Evolutionary conservation across 75 land plant genomes (phyloP), one percentile per base, ranked within the genome.

Genomic region (Selaginella moellendorffii): DNA sequence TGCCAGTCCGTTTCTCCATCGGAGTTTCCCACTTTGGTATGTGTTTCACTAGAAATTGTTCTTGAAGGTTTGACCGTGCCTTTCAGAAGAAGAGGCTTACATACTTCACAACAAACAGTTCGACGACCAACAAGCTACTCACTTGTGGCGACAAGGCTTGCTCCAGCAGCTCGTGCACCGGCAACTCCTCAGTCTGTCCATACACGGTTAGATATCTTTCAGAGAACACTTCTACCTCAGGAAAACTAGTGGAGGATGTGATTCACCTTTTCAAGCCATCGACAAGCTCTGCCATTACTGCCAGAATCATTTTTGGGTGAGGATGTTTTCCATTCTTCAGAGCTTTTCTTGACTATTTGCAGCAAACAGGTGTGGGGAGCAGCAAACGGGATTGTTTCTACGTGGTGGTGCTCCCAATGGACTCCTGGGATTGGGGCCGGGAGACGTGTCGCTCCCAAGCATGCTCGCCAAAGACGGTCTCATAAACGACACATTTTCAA

Each of bases 1-100:
- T 90, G 97, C 73, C 85, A 19, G n/a, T 21, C 59, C 19, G 24
- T 56, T 21, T 21, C 21, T 24, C 59, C 59, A 19, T 8, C 8
- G 2, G 21, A 56, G 9, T 56, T 8, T 19, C 59, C 59, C n/a
- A 21, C 5, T 8, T 56, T 56, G 59, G 59, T 56, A 56, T 8
- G 59, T 24, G 14, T 10, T 18, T n/a, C n/a, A n/a, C n/a, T n/a
- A n/a, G n/a, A n/a, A n/a, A n/a, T n/a, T n/a, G n/a, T n/a, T n/a
- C n/a, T n/a, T n/a, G n/a, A n/a, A n/a, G n/a, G n/a, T n/a, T n/a
- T n/a, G n/a, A n/a, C n/a, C n/a, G n/a, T n/a, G n/a, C n/a, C n/a
- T n/a, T n/a, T 2, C 24, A 56, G 19, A 56, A 8, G n/a, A 5
- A 21, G 17, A 5, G 21, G 5, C 59, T 21, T 56, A 36, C 46